Evolutionary conservation across 2,329 filamentous ascomycete genomes (phyloP).

Genomic region (Fusarium odoratissimum): DNA sequence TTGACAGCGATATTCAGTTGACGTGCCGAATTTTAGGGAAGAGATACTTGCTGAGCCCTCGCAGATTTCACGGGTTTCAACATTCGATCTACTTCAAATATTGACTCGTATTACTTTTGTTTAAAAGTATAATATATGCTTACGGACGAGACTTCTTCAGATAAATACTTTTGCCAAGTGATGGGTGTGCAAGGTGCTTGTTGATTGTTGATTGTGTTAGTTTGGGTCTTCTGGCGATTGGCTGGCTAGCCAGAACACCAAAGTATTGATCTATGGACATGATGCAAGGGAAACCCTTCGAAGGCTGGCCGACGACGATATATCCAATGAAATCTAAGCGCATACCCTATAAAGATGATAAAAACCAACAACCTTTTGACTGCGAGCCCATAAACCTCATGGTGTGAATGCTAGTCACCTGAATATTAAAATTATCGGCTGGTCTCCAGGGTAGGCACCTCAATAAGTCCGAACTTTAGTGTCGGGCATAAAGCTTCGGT

Average conservation of each 20-base stretch:
- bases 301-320: neutral
- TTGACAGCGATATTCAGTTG: neutral
- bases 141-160: neutral
- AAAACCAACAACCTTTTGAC: neutral
- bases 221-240: neutral
- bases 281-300: neutral
- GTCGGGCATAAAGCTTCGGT: conserved; percentile 25
- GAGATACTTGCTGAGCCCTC: conserved; percentile 22
- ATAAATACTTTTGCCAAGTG: neutral
- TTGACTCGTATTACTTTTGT: neutral
- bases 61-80: conserved; percentile 6
- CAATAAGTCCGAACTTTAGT: conserved; percentile 28
- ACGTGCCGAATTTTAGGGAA: neutral
- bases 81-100: neutral
- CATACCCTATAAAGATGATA: no score
- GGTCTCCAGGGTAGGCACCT: conserved; percentile 63
- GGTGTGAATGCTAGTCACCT: neutral
- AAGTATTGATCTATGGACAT: no score
- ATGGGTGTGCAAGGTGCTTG: neutral
- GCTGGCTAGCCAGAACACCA: neutral
- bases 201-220: neutral
- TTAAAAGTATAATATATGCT: neutral
- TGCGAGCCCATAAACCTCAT: neutral
- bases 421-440: neutral
- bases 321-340: no score